Evolutionary conservation across 2,329 filamentous ascomycete species (phyloP).

Genomic region (Aspergillus costaricaensis): DNA sequence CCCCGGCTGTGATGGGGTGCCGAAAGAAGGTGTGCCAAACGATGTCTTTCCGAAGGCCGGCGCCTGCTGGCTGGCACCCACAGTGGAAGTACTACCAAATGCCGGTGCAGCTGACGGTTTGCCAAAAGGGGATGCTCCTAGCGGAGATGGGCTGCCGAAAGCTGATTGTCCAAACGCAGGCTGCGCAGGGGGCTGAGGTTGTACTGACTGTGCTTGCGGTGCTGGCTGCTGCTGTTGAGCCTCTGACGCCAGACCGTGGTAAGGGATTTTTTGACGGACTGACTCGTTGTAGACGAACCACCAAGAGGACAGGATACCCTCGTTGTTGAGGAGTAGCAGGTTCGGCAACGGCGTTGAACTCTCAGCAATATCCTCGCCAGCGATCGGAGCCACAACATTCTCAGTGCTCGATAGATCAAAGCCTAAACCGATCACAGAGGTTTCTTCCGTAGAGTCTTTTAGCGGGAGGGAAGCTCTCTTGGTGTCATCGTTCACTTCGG

Average conservation of each 20-base stretch:
- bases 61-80: conserved; percentile 30
- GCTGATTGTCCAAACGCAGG: conserved; percentile 31
- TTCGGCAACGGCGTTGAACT: conserved; percentile 80
- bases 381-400: conserved; percentile 75
- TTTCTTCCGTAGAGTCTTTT: conserved; percentile 66
- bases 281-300: conserved; percentile 91
- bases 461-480: conserved; percentile 80
- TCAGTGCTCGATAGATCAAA: conserved; percentile 83
- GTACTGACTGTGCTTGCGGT: conserved; percentile 18
- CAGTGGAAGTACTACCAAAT: conserved; percentile 33
- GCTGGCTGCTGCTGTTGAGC: conserved; percentile 18
- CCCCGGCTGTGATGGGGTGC: conserved; percentile 31
- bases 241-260: conserved; percentile 65
- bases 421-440: conserved; percentile 74
- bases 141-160: conserved; percentile 28
- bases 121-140: conserved; percentile 29
- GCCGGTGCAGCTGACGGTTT: conserved; percentile 28
- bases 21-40: conserved; percentile 35
- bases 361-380: conserved; percentile 73
- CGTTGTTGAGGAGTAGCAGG: conserved; percentile 82
- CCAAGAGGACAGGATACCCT: conserved; percentile 82
- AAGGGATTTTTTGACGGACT: conserved; percentile 71
- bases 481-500: conserved; percentile 63
- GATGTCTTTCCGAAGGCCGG: conserved; percentile 41
- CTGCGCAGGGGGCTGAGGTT: conserved; percentile 19